Percentiles rank a stretch among this genome's conserved stretches.
These are phyloP conservation scores for Daldinia loculata DNA, from an alignment of 495 filamentous ascomycete species.

Conservation along the genomic window DNA sequence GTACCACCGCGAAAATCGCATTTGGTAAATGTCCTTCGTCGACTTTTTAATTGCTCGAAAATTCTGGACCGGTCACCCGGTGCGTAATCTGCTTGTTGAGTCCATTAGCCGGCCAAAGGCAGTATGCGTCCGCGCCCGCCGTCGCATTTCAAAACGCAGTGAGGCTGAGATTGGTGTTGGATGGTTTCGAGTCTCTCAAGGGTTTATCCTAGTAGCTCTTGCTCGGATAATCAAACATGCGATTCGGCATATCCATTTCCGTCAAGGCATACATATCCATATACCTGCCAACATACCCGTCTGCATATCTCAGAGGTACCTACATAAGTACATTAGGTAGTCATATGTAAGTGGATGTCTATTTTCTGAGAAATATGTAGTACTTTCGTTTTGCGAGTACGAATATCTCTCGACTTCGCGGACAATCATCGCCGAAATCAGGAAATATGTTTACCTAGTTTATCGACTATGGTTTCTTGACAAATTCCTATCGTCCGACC, in stretches of 20 bases:
- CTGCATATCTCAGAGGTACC: neutral
- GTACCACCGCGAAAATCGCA: conserved; percentile 20
- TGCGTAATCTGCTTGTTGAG: conserved; percentile 13
- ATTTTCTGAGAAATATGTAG: too few relatives aligned
- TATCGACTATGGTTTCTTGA: neutral
- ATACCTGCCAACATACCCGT: neutral
- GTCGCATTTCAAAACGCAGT: conserved; percentile 20
- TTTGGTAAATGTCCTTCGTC: conserved; percentile 19
- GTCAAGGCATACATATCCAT: neutral
- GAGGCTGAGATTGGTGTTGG: conserved; percentile 34
- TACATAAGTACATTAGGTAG: neutral
- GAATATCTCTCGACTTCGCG: neutral
- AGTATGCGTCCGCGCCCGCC: conserved; percentile 5
- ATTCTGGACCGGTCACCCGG: conserved; percentile 34
- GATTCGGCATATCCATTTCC: conserved; percentile 18
- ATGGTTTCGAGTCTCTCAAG: conserved; percentile 32
- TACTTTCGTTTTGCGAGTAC: neutral
- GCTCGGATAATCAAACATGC: conserved; percentile 17
- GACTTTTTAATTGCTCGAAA: conserved; percentile 21
- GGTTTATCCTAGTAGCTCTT: conserved; percentile 14
- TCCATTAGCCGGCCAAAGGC: conserved; percentile 30
- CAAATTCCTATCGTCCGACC: neutral
- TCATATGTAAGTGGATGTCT: too few relatives aligned
- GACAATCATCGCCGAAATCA: neutral
- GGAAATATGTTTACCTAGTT: neutral